Percentiles rank a stretch among this genome's conserved stretches.
Conservation (phyloP, 371 early-diverging fungal genomes). For the Nematocida sp. region DNA sequence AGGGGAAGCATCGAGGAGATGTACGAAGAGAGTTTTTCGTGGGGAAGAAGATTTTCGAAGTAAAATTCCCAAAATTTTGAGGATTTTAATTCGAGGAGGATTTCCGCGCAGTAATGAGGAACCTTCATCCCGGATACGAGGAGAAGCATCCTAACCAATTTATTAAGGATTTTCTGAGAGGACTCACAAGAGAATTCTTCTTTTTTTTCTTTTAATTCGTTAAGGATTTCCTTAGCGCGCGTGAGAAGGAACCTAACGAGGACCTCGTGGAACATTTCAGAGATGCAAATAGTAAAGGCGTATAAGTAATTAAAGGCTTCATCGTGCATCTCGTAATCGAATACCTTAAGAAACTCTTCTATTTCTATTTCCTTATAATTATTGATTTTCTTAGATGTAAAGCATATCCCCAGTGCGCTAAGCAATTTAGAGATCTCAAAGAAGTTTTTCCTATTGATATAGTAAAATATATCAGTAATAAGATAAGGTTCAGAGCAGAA, state of each 20-base stretch:
- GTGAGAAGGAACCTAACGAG: not conserved
- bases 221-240: not conserved
- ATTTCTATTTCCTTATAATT: not conserved
- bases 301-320: not conserved
- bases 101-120: not conserved
- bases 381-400: not conserved
- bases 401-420: slow-evolving; percentile 24
- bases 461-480: slow-evolving; percentile 10
- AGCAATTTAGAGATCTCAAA: slow-evolving; percentile 19
- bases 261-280: not conserved
- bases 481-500: slow-evolving; percentile 9
- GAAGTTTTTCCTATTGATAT: slow-evolving; percentile 4
- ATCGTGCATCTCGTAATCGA: slow-evolving; percentile 31
- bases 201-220: not conserved
- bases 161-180: not conserved
- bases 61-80: slow-evolving; percentile 26
- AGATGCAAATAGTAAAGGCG: not conserved
- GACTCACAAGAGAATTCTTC: not conserved
- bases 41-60: slow-evolving; percentile 4
- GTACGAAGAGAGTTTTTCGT: not conserved
- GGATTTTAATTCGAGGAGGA: not conserved
- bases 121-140: not conserved
- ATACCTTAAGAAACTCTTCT: slow-evolving; percentile 1
- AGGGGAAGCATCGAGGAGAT: slow-evolving; percentile 6
- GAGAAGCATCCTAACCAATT: not conserved